Conservation (phyloP, 495 filamentous ascomycete species). For the Penicillium steckii region DNA sequence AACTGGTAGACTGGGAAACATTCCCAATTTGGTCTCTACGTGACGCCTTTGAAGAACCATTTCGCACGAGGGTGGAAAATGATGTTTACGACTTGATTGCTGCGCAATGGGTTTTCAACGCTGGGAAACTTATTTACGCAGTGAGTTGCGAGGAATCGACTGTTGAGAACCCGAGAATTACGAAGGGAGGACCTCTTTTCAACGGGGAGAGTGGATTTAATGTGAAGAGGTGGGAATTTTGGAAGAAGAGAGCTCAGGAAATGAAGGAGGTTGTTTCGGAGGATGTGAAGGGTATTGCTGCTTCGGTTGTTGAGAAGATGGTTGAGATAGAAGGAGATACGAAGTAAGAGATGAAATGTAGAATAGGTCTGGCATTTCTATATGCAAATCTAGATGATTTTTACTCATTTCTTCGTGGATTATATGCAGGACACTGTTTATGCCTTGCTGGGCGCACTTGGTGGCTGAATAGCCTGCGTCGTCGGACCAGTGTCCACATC, state of each 20-base stretch:
- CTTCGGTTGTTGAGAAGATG: not conserved
- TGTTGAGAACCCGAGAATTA: constrained; percentile 6
- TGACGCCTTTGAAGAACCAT: constrained; percentile 4
- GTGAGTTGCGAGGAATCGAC: constrained; percentile 1
- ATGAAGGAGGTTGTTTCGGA: not conserved
- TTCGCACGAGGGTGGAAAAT: not conserved
- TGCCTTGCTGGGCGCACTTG: constrained; percentile 20
- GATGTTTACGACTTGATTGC: not conserved
- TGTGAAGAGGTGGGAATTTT: constrained; percentile 5
- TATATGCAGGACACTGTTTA: not conserved
- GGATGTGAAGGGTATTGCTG: not conserved
- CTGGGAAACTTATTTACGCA: not conserved
- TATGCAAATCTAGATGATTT: no score
- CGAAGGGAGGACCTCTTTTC: constrained; percentile 2
- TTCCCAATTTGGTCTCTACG: constrained; percentile 5
- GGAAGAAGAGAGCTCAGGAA: not conserved
- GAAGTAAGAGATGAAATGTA: no score
- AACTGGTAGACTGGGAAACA: constrained; percentile 1
- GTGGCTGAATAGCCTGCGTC: constrained; percentile 24
- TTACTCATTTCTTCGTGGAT: no score
- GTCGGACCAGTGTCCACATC: constrained; percentile 9
- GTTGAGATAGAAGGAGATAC: constrained; percentile 2
- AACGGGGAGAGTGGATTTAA: not conserved
- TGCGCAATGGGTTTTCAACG: constrained; percentile 2
- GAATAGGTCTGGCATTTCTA: no score